These are phyloP conservation scores for Magnolia kwangsiensis DNA, from an alignment of 164 flowering plant genomes.

Conservation along the genomic window DNA sequence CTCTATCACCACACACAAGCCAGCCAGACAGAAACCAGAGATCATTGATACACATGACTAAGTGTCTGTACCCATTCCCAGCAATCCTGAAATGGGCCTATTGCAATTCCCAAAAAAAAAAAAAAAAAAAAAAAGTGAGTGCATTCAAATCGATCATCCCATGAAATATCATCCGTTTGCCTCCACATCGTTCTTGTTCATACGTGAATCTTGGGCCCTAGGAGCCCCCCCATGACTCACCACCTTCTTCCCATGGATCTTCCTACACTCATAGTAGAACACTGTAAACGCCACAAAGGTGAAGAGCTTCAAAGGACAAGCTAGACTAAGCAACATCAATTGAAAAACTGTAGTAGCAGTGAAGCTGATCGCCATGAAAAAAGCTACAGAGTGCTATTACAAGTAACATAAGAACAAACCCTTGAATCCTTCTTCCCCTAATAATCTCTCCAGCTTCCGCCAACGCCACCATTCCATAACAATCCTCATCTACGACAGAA, in stretches of 20 bases:
- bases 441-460: conserved; percentile 14
- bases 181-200: no score
- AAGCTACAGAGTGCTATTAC: background rate
- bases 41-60: no score
- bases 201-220: no score
- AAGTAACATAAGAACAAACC: conserved; percentile 10
- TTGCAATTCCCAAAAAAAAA: no score
- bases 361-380: background rate
- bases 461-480: conserved; percentile 15
- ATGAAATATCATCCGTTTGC: no score
- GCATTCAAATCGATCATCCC: no score
- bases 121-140: no score
- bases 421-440: conserved; percentile 21
- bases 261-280: conserved; percentile 21
- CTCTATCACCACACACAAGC: no score
- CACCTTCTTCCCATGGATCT: conserved; percentile 13
- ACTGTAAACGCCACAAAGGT: conserved; percentile 13
- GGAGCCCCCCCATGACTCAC: background rate
- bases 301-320: conserved; percentile 14
- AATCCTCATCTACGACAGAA: conserved; percentile 10
- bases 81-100: no score
- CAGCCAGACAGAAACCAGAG: no score
- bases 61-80: no score
- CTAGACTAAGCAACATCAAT: background rate
- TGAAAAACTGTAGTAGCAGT: background rate